These are phyloP conservation scores for Alternaria brassicae DNA, from an alignment of 2,329 filamentous ascomycete genomes.

Conservation along the genomic window DNA sequence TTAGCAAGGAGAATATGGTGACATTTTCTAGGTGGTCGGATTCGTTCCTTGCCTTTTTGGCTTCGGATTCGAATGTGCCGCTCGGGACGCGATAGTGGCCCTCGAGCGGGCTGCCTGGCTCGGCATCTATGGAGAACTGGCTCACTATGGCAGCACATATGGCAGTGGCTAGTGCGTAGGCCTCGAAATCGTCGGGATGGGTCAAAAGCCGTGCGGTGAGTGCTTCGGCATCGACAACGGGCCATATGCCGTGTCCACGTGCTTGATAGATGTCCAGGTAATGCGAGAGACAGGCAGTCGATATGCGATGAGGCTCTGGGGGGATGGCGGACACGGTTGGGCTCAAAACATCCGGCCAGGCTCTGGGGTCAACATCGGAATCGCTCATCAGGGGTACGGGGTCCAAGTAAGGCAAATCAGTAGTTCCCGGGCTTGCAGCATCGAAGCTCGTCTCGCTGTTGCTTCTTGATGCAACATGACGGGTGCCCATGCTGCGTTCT, in stretches of 20 bases:
- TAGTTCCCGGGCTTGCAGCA: conserved; percentile 37
- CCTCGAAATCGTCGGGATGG: conserved; percentile 41
- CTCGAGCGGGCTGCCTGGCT: conserved; percentile 41
- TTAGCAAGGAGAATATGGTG: conserved; percentile 39
- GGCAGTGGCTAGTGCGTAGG: conserved; percentile 42
- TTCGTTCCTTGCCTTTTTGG: conserved; percentile 35
- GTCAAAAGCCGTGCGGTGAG: conserved; percentile 44
- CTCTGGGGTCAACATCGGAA: conserved; percentile 24
- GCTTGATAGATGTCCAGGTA: conserved; percentile 44
- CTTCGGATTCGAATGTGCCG: conserved; percentile 39
- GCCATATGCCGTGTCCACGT: conserved; percentile 46
- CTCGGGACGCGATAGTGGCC: conserved; percentile 44
- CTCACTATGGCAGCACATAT: conserved; percentile 47
- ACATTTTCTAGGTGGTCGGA: conserved; percentile 44
- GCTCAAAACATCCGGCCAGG: conserved; percentile 37
- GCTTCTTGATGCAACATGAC: conserved; percentile 34
- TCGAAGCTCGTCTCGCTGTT: conserved; percentile 46
- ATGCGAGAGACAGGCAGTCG: conserved; percentile 42
- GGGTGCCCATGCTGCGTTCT: conserved; percentile 37
- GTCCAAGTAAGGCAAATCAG: conserved; percentile 37
- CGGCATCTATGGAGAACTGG: conserved; percentile 44
- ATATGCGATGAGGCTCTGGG: conserved; percentile 37
- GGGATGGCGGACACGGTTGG: conserved; percentile 22
- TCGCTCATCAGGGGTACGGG: conserved; percentile 31
- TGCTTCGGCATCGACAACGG: conserved; percentile 43